A percentile compares a stretch with the other conserved stretches of the same genome.
Evolutionary conservation across 805 yeast genomes (phyloP).

Genomic region (Isabelozyma heimii): DNA sequence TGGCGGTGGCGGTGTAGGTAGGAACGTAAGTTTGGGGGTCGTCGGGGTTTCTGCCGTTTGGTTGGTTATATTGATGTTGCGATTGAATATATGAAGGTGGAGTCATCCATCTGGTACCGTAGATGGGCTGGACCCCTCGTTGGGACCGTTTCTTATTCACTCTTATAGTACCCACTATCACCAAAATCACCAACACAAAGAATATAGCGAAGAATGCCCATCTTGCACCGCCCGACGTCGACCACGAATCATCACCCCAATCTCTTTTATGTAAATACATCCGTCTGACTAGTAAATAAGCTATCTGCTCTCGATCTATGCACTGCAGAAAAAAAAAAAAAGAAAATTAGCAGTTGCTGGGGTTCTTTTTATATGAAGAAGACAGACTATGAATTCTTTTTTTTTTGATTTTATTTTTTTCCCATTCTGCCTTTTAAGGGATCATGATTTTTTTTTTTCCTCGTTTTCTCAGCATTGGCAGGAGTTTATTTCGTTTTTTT

Average conservation of each 20-base stretch:
- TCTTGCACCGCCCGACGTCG: slow-evolving; percentile 39
- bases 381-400: no score
- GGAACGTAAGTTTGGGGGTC: slow-evolving; percentile 54
- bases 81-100: slow-evolving; percentile 77
- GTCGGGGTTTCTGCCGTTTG: slow-evolving; percentile 39
- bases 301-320: no score
- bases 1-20: slow-evolving; percentile 62
- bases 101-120: slow-evolving; percentile 83
- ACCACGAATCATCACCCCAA: slow-evolving; percentile 10
- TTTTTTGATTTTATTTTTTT: no score
- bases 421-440: no score
- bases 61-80: slow-evolving; percentile 53
- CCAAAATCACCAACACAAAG: slow-evolving; percentile 44
- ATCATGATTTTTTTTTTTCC: no score
- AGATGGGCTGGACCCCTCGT: slow-evolving; percentile 55
- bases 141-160: slow-evolving; percentile 52
- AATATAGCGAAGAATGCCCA: slow-evolving; percentile 70
- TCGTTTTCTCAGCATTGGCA: no score
- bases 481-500: no score
- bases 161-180: slow-evolving; percentile 50
- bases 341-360: no score
- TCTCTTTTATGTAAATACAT: slow-evolving; percentile 7
- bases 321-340: no score
- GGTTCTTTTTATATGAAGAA: no score
- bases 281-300: no score